Evolutionary conservation across 495 filamentous ascomycete genomes (phyloP).

Genomic region (Neurospora discreta): DNA sequence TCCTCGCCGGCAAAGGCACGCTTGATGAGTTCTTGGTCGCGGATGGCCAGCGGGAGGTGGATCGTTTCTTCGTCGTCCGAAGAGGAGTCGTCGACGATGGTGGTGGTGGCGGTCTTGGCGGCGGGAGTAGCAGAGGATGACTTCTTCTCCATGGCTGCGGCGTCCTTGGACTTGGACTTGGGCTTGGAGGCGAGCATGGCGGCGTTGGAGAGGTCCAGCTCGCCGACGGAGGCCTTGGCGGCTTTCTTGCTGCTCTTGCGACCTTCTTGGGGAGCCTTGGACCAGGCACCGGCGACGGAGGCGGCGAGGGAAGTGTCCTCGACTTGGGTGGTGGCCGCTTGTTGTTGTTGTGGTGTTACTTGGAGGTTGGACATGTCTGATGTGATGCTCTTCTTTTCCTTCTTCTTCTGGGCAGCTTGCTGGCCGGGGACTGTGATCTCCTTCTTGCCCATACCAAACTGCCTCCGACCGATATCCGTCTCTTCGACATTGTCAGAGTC

Average conservation of each 20-base stretch:
- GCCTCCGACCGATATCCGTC: constrained; percentile 52
- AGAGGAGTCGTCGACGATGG: constrained; percentile 17
- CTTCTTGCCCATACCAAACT: constrained; percentile 43
- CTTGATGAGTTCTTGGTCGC: constrained; percentile 72
- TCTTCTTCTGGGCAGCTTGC: constrained; percentile 1
- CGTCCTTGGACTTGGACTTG: constrained; percentile 17
- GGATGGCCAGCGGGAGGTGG: constrained; percentile 50
- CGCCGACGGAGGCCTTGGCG: constrained; percentile 16
- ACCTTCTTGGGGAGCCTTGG: constrained; percentile 13
- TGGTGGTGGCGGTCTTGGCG: constrained; percentile 1
- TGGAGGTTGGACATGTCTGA: not conserved
- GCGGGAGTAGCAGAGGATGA: not conserved
- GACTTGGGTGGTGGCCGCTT: not conserved
- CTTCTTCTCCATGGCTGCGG: not conserved
- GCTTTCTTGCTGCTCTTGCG: constrained; percentile 12
- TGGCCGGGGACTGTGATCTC: constrained; percentile 4
- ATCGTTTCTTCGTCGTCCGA: constrained; percentile 48
- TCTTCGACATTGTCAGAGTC: constrained; percentile 47
- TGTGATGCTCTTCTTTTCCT: constrained; percentile 1
- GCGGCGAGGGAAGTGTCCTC: not conserved
- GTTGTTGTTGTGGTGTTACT: not conserved
- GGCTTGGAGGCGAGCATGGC: constrained; percentile 20
- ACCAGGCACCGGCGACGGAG: constrained; percentile 4
- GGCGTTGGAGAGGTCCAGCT: constrained; percentile 30
- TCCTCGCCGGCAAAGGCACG: constrained; percentile 84